Evolutionary conservation across 345 rosid species (phyloP), one percentile per base, ranked within the genome.

Genomic region (Streptanthus diversifolius): DNA sequence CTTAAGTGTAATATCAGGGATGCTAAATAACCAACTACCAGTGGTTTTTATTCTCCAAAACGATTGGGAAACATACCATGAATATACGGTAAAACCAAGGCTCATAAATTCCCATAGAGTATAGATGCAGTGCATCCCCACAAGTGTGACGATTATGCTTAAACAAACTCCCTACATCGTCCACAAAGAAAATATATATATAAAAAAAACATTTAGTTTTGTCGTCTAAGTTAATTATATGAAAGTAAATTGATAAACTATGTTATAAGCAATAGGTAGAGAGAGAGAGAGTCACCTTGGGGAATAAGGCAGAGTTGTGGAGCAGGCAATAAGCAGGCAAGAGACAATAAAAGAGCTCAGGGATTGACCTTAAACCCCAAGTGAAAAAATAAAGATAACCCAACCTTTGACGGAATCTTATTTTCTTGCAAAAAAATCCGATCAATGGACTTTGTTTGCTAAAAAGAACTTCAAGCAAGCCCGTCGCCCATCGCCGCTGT

Each of bases 321-420:
- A 90, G 78, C 83, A 87, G 70, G 27, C 87, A 85, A 58, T 84
- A 88, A 29, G 93, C 84, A 10, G 96, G 89, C 64, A 90, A 63
- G 7, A 71, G 22, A 10, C 83, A 77, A 15, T 85, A 92, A 37
- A 82, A 70, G 4, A 87, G 80, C 84, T 90, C 90, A 17, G 91
- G 89, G 18, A 88, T 68, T 1, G 93, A 80, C 22, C 81, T 57
- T 10, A 82, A 2, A 17, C 59, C 85, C 92, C 90, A 87, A 0
- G 1, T 4, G 8, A 60, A 54, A 51, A 81, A 0, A 68, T 45
- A 75, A 1, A 86, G 0, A 80, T 90, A 90, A 12, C 71, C 79
- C 73, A 86, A 54, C 37, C 80, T 61, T 44, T 80, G 85, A 62
- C 93, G 80, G 12, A 86, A 77, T 27, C 81, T 85, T 59, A 90